Evolutionary conservation across 352 stramenopile genomes (phyloP).

Genomic region (Pseudoperonospora humuli): DNA sequence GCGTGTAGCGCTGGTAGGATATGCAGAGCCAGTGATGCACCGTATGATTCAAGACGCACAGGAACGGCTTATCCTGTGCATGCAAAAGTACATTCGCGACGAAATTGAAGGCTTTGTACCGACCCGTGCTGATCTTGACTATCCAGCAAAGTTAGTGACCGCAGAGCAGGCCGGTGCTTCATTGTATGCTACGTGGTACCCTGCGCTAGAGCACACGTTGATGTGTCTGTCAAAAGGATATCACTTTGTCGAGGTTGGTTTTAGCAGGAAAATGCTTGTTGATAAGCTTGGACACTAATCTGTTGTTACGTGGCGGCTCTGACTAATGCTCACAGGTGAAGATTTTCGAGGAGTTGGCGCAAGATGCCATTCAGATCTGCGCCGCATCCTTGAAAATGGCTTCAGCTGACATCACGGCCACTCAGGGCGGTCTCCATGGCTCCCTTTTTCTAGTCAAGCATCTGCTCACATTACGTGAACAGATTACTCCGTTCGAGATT

Average conservation of each 20-base stretch:
- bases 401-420: slow-evolving; percentile 46
- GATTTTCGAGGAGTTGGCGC: slow-evolving; percentile 79
- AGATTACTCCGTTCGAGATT: slow-evolving; percentile 83
- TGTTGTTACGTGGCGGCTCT: background rate
- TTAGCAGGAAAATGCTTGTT: background rate
- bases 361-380: slow-evolving; percentile 78
- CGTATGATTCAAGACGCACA: slow-evolving; percentile 81
- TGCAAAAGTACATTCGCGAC: slow-evolving; percentile 80
- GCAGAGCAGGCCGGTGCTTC: slow-evolving; percentile 20
- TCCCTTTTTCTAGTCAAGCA: slow-evolving; percentile 78
- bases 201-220: slow-evolving; percentile 73
- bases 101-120: slow-evolving; percentile 75
- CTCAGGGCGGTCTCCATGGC: slow-evolving; percentile 49
- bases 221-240: slow-evolving; percentile 83
- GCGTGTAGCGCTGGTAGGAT: slow-evolving; percentile 37
- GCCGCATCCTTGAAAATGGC: slow-evolving; percentile 72
- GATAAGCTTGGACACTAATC: background rate
- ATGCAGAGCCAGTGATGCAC: slow-evolving; percentile 67
- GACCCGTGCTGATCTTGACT: slow-evolving; percentile 46
- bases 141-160: slow-evolving; percentile 56
- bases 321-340: slow-evolving; percentile 40
- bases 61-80: slow-evolving; percentile 74
- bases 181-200: slow-evolving; percentile 81
- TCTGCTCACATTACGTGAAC: slow-evolving; percentile 71
- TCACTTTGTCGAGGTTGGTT: slow-evolving; percentile 65